Percentiles rank a stretch among this genome's conserved stretches.
These are phyloP conservation scores for Cercospora sp. DNA, from an alignment of 2,329 filamentous ascomycete species.

Conservation along the genomic window DNA sequence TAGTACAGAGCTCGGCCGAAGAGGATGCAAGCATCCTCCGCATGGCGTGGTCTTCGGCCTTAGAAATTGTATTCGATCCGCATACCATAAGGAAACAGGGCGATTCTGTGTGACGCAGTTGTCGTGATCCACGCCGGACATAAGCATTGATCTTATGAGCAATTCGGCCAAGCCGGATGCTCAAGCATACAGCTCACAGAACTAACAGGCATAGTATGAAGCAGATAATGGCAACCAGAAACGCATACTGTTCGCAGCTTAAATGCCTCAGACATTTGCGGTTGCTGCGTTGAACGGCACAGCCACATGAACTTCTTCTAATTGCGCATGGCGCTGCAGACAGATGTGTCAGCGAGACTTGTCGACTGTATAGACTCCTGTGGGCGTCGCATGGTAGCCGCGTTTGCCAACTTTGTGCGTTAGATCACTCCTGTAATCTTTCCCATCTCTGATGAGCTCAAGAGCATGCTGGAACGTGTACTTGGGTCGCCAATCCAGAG, in stretches of 20 bases:
- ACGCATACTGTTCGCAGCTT: not conserved
- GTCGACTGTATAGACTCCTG: constrained; percentile 21
- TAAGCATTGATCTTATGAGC: not conserved
- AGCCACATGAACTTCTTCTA: not conserved
- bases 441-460: constrained; percentile 13
- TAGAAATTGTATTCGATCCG: not conserved
- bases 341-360: not conserved
- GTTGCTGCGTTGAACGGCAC: not conserved
- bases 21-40: not conserved
- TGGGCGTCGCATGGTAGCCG: constrained; percentile 24
- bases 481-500: constrained; percentile 20
- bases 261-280: not conserved
- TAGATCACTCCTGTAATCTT: constrained; percentile 24
- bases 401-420: constrained; percentile 20
- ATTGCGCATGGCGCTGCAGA: not conserved
- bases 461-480: constrained; percentile 24
- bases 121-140: not conserved
- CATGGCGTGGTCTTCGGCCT: not conserved
- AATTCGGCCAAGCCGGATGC: not conserved
- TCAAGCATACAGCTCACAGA: not conserved
- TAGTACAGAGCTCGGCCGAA: not conserved
- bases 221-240: not conserved
- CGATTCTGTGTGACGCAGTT: not conserved
- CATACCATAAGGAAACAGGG: not conserved
- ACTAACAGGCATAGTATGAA: not conserved